Base-by-base conservation (phyloP, 257 asterid genomes). In the Catharanthus roseus region DNA sequence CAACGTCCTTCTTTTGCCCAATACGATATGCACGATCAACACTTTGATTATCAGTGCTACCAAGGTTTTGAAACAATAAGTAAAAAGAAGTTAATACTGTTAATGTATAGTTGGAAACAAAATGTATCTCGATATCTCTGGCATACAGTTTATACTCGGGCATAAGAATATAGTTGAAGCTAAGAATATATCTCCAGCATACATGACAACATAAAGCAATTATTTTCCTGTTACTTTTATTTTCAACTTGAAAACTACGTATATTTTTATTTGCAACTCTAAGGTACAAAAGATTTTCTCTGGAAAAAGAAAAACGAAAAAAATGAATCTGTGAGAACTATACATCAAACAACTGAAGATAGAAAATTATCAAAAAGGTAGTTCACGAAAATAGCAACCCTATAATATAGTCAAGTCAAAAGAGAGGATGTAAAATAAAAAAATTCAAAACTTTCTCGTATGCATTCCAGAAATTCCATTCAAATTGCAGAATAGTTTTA, bases 21-120 rank as follows among this genome's bases (percentile, higher is more conserved):
- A 93, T 93, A 44, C 98, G 86, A 73, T 93, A 93, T 72, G 98
- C 98, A 39, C 98, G 97, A 68, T 93, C 98, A 47, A 89, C 98
- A 65, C 98, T 93, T 73, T 93, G 98, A 79, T 79, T 91, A 78
- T 93, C 98, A 61, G 91, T 93, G 86, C 98, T 93, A 91, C 84
- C 69, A 80, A 70, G 82, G 72, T 44, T 73, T n/a, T 67, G 66
- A 77, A 70, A 31, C 1, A 10, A 49, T 15, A 13, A 5, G 21
- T 66, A 41, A 5, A 24, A 6, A 36, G 4, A 39, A 5, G 33
- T 10, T 21, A 65, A 41, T 23, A 13, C 3, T 16, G 10, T 6
- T n/a, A 0, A 26, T 7, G 33, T 1, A 39, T 9, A 36, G 21
- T 9, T 65, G 31, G 31, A 39, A 10, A 65, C 10, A 65, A 18